These are phyloP conservation scores for Chaetomium strumarium DNA, from an alignment of 2,329 filamentous ascomycete genomes.

Conservation along the genomic window DNA sequence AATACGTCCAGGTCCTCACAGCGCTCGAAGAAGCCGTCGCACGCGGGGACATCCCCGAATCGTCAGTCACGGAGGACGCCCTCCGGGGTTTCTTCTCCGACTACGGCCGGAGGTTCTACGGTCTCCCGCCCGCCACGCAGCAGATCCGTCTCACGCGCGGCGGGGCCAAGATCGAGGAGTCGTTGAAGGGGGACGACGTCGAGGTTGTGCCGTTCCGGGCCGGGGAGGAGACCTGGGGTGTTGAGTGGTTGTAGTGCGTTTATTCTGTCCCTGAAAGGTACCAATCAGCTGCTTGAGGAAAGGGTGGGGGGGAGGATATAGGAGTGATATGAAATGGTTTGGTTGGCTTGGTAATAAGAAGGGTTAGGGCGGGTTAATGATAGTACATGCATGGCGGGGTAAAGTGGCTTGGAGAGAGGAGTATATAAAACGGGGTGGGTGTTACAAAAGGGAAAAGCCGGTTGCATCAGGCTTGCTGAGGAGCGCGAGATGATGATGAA, in stretches of 20 bases:
- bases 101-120: conserved; percentile 51
- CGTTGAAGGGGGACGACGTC: conserved; percentile 48
- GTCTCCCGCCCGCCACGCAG: conserved; percentile 44
- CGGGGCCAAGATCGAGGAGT: conserved; percentile 48
- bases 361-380: too few relatives aligned
- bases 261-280: too few relatives aligned
- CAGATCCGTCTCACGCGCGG: conserved; percentile 53
- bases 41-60: conserved; percentile 45
- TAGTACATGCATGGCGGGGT: too few relatives aligned
- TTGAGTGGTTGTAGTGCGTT: conserved; percentile 36
- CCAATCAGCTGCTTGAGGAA: too few relatives aligned
- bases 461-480: too few relatives aligned
- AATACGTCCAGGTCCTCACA: conserved; percentile 53
- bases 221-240: conserved; percentile 54
- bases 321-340: too few relatives aligned
- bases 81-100: conserved; percentile 50
- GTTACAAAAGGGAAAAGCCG: too few relatives aligned
- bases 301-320: too few relatives aligned
- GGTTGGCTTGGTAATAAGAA: too few relatives aligned
- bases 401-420: too few relatives aligned
- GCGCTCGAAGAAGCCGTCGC: conserved; percentile 57
- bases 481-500: too few relatives aligned
- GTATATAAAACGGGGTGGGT: too few relatives aligned
- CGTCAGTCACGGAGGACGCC: conserved; percentile 46
- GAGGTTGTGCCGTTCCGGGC: conserved; percentile 62